These are phyloP conservation scores for Hemileia vastatrix DNA, from an alignment of 1,284 basidiomycete species.

Conservation along the genomic window DNA sequence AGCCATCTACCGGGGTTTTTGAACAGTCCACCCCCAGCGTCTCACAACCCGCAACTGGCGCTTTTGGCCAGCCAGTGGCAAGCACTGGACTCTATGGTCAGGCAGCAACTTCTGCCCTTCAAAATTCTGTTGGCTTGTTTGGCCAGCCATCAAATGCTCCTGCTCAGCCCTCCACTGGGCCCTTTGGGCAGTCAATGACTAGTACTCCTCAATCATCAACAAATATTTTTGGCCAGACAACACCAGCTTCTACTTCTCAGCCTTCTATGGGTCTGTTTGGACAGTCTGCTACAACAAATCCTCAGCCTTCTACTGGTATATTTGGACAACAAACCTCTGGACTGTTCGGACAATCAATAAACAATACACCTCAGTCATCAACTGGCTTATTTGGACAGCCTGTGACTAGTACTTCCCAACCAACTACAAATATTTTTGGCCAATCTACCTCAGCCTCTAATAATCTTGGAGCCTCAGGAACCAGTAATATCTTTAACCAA, in stretches of 20 bases:
- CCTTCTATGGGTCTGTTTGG: slow-evolving; percentile 6
- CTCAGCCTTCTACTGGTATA: too few species aligned
- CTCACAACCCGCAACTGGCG: slow-evolving; percentile 34
- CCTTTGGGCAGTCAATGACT: slow-evolving; percentile 2
- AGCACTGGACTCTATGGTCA: slow-evolving; percentile 14
- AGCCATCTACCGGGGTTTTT: slow-evolving; percentile 22
- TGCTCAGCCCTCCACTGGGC: slow-evolving; percentile 24
- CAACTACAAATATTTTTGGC: not conserved
- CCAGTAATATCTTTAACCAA: too few species aligned
- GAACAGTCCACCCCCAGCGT: not conserved
- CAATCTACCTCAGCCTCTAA: not conserved
- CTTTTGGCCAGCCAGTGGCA: slow-evolving; percentile 43
- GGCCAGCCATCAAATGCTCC: slow-evolving; percentile 10
- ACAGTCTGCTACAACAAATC: too few species aligned
- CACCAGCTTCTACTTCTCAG: not conserved
- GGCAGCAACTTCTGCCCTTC: not conserved
- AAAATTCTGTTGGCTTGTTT: slow-evolving; percentile 6
- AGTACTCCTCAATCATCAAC: slow-evolving; percentile 27
- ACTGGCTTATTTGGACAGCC: too few species aligned
- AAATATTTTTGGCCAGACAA: slow-evolving; percentile 27
- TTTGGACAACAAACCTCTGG: too few species aligned
- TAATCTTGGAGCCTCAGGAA: too few species aligned
- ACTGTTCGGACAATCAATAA: too few species aligned
- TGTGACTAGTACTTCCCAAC: not conserved
- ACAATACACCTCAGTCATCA: too few species aligned